Conservation (phyloP, 73 alveolate genomes). For the Blepharisma stoltei region DNA sequence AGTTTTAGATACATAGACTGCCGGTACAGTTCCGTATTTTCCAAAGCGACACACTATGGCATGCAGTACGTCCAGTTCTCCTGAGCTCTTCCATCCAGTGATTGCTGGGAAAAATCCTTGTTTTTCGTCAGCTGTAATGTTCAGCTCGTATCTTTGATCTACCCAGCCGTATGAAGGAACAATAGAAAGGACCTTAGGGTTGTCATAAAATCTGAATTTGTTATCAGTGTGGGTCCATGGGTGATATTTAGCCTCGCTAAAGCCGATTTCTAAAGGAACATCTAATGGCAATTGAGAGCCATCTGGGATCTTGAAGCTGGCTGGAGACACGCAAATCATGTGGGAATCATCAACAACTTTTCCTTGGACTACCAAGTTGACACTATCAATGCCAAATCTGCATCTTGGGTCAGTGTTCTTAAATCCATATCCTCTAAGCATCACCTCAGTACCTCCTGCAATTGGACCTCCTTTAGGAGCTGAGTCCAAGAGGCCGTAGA, state of each 20-base stretch:
- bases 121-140: conserved; percentile 64
- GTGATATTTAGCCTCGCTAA: conserved; percentile 77
- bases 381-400: conserved; percentile 90
- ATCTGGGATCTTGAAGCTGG: conserved; percentile 65
- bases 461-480: conserved; percentile 89
- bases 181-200: conserved; percentile 59
- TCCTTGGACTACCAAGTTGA: conserved; percentile 81
- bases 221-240: conserved; percentile 86
- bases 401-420: conserved; percentile 67
- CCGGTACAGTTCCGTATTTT: conserved; percentile 76
- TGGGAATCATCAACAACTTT: conserved; percentile 60
- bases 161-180: conserved; percentile 71
- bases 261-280: conserved; percentile 84
- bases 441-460: conserved; percentile 73
- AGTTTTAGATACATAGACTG: conserved; percentile 71
- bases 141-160: conserved; percentile 54
- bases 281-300: conserved; percentile 77
- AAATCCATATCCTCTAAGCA: conserved; percentile 81
- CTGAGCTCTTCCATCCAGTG: conserved; percentile 61
- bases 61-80: conserved; percentile 53
- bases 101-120: conserved; percentile 70
- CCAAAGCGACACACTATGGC: conserved; percentile 85
- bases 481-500: conserved; percentile 70
- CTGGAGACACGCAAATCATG: conserved; percentile 83
- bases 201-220: conserved; percentile 74